These are phyloP conservation scores for Nannochloropsis granulata DNA, from an alignment of 108 stramenopile species.

Conservation along the genomic window DNA sequence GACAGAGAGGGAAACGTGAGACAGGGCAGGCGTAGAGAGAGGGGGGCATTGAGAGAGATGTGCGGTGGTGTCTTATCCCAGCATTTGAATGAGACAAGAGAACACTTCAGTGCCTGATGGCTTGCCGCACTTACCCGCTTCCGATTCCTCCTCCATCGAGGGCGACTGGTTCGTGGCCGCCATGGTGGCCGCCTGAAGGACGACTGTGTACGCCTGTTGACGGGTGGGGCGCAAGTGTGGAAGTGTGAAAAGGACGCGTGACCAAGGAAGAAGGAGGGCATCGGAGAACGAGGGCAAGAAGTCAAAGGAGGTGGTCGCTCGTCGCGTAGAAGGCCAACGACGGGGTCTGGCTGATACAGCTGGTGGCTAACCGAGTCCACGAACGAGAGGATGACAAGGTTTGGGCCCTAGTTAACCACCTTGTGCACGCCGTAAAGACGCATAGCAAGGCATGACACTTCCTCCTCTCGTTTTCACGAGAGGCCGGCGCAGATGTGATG, in stretches of 20 bases:
- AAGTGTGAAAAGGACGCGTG: neutral
- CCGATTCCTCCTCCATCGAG: neutral
- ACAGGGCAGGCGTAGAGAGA: neutral
- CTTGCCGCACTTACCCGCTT: neutral
- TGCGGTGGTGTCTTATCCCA: no score
- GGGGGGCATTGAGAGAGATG: no score
- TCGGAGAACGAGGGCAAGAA: neutral
- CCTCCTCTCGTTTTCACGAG: no score
- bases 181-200: neutral
- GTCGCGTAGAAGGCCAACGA: neutral
- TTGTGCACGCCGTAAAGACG: no score
- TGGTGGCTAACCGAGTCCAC: no score
- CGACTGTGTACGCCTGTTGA: neutral
- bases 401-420: no score
- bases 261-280: neutral
- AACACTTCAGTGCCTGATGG: no score
- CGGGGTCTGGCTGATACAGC: no score
- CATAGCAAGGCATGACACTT: no score
- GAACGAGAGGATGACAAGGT: no score
- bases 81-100: no score
- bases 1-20: neutral
- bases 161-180: neutral
- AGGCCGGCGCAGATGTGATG: no score
- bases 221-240: neutral
- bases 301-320: neutral